Evolutionary conservation across 768 basidiomycete genomes (phyloP).

Genomic region (Pleurotus citrinopileatus): DNA sequence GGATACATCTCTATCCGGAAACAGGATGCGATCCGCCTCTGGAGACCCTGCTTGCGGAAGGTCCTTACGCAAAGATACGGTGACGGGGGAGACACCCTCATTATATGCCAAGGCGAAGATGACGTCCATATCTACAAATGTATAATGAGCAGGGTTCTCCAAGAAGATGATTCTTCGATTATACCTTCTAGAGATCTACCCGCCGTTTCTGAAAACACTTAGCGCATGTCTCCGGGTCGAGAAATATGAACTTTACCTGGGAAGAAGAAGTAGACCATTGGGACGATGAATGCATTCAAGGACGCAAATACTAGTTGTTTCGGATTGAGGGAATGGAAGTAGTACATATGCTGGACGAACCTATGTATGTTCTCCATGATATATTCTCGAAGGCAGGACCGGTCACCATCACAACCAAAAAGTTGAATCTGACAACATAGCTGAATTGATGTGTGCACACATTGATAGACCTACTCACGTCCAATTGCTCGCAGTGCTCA

Average conservation of each 20-base stretch:
- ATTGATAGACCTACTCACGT: slow-evolving; percentile 18
- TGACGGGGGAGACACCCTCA: slow-evolving; percentile 41
- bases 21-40: slow-evolving; percentile 41
- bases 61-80: slow-evolving; percentile 20
- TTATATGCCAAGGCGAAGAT: slow-evolving; percentile 43
- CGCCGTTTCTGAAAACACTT: slow-evolving; percentile 41
- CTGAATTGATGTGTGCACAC: not conserved
- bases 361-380: slow-evolving; percentile 59
- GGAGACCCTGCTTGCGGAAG: slow-evolving; percentile 40
- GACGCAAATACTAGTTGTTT: slow-evolving; percentile 44
- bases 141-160: not conserved
- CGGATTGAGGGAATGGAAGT: too few species aligned
- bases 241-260: slow-evolving; percentile 24
- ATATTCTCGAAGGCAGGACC: slow-evolving; percentile 58
- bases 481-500: slow-evolving; percentile 46
- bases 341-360: too few species aligned
- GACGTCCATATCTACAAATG: slow-evolving; percentile 39
- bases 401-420: slow-evolving; percentile 59
- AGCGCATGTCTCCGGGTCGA: not conserved
- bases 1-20: slow-evolving; percentile 30
- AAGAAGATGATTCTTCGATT: not conserved
- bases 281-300: slow-evolving; percentile 55
- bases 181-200: slow-evolving; percentile 53
- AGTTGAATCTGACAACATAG: slow-evolving; percentile 40
- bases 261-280: slow-evolving; percentile 58